Percentiles rank a stretch among this genome's conserved stretches.
phyloP scores from a whole-genome alignment of 192 early-diverging fungal species.

The Coemansia sp. region DNA sequence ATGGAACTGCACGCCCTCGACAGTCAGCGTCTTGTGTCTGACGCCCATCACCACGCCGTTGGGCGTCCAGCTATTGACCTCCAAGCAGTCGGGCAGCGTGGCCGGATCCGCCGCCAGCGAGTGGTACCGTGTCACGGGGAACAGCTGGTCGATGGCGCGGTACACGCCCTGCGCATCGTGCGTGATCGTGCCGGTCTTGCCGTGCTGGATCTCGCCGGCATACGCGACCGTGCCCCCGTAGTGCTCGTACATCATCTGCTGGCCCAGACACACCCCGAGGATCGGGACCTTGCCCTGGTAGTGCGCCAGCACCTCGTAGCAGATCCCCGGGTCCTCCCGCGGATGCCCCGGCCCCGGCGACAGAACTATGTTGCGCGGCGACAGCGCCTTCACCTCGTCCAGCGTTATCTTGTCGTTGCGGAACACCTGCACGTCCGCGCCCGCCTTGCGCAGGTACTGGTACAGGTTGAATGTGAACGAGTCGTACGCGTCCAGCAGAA shows the following conservation, averaged over 20 bases:
- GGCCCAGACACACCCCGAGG: slow-evolving; percentile 95
- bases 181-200: slow-evolving; percentile 87
- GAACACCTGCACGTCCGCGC: slow-evolving; percentile 89
- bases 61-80: slow-evolving; percentile 83
- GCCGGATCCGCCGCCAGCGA: slow-evolving; percentile 85
- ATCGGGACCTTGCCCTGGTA: slow-evolving; percentile 96
- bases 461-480: slow-evolving; percentile 99
- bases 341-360: slow-evolving; percentile 98
- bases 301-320: slow-evolving; percentile 77
- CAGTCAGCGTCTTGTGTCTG: slow-evolving; percentile 81
- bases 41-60: slow-evolving; percentile 93
- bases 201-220: slow-evolving; percentile 97
- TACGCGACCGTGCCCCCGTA: slow-evolving; percentile 91
- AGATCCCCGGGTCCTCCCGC: slow-evolving; percentile 84
- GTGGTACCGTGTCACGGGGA: slow-evolving; percentile 94
- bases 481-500: slow-evolving; percentile 99
- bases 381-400: slow-evolving; percentile 74
- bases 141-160: slow-evolving; percentile 77
- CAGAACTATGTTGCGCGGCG: slow-evolving; percentile 93
- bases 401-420: slow-evolving; percentile 94
- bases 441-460: slow-evolving; percentile 88
- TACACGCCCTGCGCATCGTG: slow-evolving; percentile 93
- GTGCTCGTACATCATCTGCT: slow-evolving; percentile 96
- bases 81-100: slow-evolving; percentile 80
- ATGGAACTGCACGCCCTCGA: slow-evolving; percentile 98